Evolutionary conservation across 2,329 filamentous ascomycete genomes (phyloP).

Genomic region (Cladobotryum protrusum): DNA sequence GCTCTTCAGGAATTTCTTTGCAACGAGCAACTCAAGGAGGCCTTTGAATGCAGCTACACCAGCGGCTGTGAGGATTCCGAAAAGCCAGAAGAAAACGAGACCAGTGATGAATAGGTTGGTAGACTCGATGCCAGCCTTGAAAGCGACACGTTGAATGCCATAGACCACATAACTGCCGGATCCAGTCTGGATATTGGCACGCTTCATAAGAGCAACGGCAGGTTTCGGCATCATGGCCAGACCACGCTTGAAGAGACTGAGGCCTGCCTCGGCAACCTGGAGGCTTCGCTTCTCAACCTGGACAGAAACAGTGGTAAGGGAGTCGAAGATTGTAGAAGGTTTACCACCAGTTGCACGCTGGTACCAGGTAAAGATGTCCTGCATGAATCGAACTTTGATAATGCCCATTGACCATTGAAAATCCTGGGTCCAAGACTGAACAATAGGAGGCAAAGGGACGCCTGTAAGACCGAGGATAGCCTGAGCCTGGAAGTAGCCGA

Average conservation of each 20-base stretch:
- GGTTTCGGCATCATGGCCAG: slow-evolving; percentile 44
- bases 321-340: slow-evolving; percentile 71
- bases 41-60: slow-evolving; percentile 75
- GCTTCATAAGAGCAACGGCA: slow-evolving; percentile 41
- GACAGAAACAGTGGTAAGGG: slow-evolving; percentile 70
- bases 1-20: slow-evolving; percentile 68
- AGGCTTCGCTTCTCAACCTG: slow-evolving; percentile 63
- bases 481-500: slow-evolving; percentile 90
- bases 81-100: slow-evolving; percentile 79
- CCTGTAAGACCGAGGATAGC: slow-evolving; percentile 83
- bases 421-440: slow-evolving; percentile 90
- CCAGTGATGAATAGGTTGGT: slow-evolving; percentile 94
- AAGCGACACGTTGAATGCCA: slow-evolving; percentile 85
- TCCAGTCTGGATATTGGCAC: slow-evolving; percentile 46
- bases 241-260: slow-evolving; percentile 49
- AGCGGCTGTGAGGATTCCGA: slow-evolving; percentile 68
- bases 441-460: slow-evolving; percentile 77
- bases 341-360: slow-evolving; percentile 87
- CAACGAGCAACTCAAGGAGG: slow-evolving; percentile 68
- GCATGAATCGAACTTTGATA: slow-evolving; percentile 79
- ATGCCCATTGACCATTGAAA: slow-evolving; percentile 99
- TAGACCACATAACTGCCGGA: slow-evolving; percentile 58
- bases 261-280: slow-evolving; percentile 30
- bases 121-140: slow-evolving; percentile 74
- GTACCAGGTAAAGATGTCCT: slow-evolving; percentile 90